Evolutionary conservation across 2,329 filamentous ascomycete genomes (phyloP).

Genomic region (Botryotinia convoluta): DNA sequence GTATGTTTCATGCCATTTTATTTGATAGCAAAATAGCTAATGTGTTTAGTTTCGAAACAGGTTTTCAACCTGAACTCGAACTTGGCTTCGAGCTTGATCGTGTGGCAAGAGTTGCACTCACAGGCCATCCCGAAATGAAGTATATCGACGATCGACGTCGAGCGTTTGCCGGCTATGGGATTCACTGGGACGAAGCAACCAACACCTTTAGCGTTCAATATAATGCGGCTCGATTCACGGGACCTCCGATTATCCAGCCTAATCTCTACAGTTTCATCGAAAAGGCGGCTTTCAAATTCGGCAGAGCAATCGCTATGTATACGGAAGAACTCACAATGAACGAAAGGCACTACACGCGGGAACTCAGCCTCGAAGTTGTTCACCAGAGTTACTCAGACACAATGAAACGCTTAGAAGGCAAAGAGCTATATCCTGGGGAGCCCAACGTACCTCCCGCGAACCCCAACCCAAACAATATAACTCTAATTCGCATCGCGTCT

Average conservation of each 20-base stretch:
- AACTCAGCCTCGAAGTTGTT: not conserved
- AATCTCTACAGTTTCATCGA: constrained; percentile 29
- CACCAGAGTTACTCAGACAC: not conserved
- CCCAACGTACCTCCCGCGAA: not conserved
- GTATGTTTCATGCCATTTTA: not conserved
- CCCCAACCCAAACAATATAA: constrained; percentile 11
- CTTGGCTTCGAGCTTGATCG: not conserved
- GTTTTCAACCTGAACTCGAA: not conserved
- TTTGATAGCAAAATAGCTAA: not conserved
- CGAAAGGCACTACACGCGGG: not conserved
- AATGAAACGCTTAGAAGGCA: constrained; percentile 1
- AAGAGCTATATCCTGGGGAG: not conserved
- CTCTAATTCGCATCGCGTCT: constrained; percentile 24
- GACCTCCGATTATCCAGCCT: constrained; percentile 32
- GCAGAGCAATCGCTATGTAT: constrained; percentile 25
- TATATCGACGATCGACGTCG: constrained; percentile 23
- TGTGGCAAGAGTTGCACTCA: constrained; percentile 29
- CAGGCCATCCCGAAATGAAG: constrained; percentile 35
- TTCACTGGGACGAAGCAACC: not conserved
- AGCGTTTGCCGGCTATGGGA: not conserved
- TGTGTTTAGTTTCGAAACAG: constrained; percentile 1
- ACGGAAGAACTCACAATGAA: constrained; percentile 8
- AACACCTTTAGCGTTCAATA: constrained; percentile 27
- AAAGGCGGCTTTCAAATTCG: constrained; percentile 29
- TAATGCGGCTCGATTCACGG: constrained; percentile 21